Conservation (phyloP, 768 basidiomycete genomes). For the Suillus occidentalis region DNA sequence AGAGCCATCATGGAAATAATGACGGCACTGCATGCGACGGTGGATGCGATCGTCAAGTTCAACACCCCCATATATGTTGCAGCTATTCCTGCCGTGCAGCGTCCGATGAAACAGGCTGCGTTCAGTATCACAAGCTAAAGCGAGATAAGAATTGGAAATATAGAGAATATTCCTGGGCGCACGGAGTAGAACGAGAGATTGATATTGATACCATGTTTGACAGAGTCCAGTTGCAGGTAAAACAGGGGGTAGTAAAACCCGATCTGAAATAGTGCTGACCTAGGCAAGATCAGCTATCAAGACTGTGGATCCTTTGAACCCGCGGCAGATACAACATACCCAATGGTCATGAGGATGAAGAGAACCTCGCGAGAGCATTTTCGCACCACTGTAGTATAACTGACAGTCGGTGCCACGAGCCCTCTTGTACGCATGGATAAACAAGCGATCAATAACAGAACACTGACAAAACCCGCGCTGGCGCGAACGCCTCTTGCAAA, state of each 20-base stretch:
- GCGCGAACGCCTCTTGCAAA: conserved; percentile 41
- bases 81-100: conserved; percentile 42
- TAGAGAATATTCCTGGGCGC: neutral
- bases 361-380: too few relatives aligned
- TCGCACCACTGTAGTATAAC: neutral
- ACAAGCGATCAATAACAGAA: conserved; percentile 32
- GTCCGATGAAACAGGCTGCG: conserved; percentile 46
- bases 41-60: conserved; percentile 33
- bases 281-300: neutral
- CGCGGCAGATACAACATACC: conserved; percentile 1
- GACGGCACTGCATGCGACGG: conserved; percentile 32
- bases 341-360: neutral
- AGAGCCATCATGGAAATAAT: conserved; percentile 44
- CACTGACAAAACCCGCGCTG: conserved; percentile 28
- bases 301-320: neutral
- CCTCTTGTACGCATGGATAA: conserved; percentile 37
- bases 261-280: conserved; percentile 25
- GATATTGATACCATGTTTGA: conserved; percentile 42
- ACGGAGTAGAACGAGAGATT: conserved; percentile 52
- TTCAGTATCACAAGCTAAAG: conserved; percentile 49
- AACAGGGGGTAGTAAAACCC: conserved; percentile 50
- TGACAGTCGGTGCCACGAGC: conserved; percentile 21
- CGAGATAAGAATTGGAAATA: neutral
- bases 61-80: conserved; percentile 41
- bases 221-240: conserved; percentile 51